Conservation (phyloP, 306 rosid genomes). For the Malus domestica region ASM211411v1 NC_041802.1:13022001-13022500, state of each 20-base stretch:
- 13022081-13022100: not conserved
- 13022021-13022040: not conserved
- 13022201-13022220: not conserved
- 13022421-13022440: too few relatives aligned
- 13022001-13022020: slow-evolving; percentile 15
- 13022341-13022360: not conserved
- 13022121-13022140: not conserved
- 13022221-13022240: not conserved
- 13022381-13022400: not conserved
- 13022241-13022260: not conserved
- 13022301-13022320: not conserved
- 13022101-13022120: not conserved
- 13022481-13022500: too few relatives aligned
- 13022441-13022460: too few relatives aligned
- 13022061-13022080: not conserved
- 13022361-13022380: not conserved
- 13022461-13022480: too few relatives aligned
- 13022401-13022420: too few relatives aligned
- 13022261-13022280: not conserved
- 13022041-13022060: not conserved
- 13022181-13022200: not conserved
- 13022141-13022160: not conserved
- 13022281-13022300: not conserved
- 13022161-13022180: not conserved
- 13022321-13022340: not conserved